phyloP scores from a whole-genome alignment of 306 rosid species.

The Purshia tridentata region DNA sequence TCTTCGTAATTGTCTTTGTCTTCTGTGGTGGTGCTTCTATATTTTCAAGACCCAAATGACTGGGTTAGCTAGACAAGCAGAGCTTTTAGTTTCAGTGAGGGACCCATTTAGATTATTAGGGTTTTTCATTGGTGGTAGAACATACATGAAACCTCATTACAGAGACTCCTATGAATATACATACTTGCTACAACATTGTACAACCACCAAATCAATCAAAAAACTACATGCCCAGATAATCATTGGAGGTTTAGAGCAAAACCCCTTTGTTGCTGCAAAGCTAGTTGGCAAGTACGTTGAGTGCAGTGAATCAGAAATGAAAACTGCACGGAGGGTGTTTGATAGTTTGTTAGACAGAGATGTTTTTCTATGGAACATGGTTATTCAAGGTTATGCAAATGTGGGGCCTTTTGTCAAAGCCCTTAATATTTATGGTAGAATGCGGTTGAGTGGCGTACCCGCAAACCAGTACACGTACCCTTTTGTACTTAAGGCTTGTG shows the following conservation, averaged over 20 bases:
- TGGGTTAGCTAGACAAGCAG: conserved; percentile 32
- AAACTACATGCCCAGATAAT: conserved; percentile 63
- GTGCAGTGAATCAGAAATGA: conserved; percentile 23
- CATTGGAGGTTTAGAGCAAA: conserved; percentile 45
- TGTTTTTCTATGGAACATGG: conserved; percentile 66
- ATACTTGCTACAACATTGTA: conserved; percentile 42
- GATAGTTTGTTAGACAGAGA: conserved; percentile 65
- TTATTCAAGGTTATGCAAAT: conserved; percentile 69
- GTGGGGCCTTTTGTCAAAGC: conserved; percentile 62
- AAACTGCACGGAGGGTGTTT: conserved; percentile 63
- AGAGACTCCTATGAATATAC: conserved; percentile 44
- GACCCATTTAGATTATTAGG: conserved; percentile 6
- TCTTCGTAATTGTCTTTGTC: not conserved
- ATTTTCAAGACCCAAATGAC: conserved; percentile 23
- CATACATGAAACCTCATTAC: conserved; percentile 12
- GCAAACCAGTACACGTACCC: conserved; percentile 64
- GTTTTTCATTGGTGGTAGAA: conserved; percentile 12
- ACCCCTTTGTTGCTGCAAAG: conserved; percentile 56
- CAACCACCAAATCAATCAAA: conserved; percentile 31
- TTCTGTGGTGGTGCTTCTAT: not conserved
- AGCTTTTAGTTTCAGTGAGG: conserved; percentile 20
- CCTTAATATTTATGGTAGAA: conserved; percentile 41
- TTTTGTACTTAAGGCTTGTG: conserved; percentile 73
- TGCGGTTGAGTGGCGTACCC: conserved; percentile 41
- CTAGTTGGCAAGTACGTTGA: conserved; percentile 51